These are phyloP conservation scores for Fusarium xylarioides DNA, from an alignment of 2,329 filamentous ascomycete genomes.

Conservation along the genomic window DNA sequence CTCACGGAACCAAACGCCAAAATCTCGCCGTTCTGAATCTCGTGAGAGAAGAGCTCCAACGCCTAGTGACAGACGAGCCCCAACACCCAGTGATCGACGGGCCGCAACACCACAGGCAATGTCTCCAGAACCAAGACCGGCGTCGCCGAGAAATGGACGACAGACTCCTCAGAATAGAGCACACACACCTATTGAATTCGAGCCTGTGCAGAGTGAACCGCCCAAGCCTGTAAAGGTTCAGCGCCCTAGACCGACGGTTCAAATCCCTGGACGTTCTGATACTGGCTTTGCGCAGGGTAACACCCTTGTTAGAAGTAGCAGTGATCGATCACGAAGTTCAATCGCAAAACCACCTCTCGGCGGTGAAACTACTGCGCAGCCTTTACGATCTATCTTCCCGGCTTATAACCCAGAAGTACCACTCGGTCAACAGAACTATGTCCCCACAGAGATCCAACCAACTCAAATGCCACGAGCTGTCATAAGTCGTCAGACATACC, in stretches of 20 bases:
- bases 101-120: slow-evolving; percentile 38
- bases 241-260: slow-evolving; percentile 52
- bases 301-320: slow-evolving; percentile 58
- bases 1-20: slow-evolving; percentile 53
- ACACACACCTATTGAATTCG: slow-evolving; percentile 48
- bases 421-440: slow-evolving; percentile 75
- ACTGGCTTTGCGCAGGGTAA: slow-evolving; percentile 52
- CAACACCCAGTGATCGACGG: slow-evolving; percentile 47
- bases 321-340: slow-evolving; percentile 62
- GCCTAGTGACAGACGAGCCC: slow-evolving; percentile 29
- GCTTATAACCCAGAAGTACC: slow-evolving; percentile 74
- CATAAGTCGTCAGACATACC: slow-evolving; percentile 72
- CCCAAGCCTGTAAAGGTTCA: slow-evolving; percentile 45
- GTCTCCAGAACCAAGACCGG: slow-evolving; percentile 38
- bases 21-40: slow-evolving; percentile 50
- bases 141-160: slow-evolving; percentile 39
- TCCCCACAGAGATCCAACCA: slow-evolving; percentile 71
- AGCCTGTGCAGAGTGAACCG: slow-evolving; percentile 40
- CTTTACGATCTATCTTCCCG: slow-evolving; percentile 78
- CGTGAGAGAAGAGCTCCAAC: slow-evolving; percentile 49
- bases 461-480: slow-evolving; percentile 69
- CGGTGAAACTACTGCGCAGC: slow-evolving; percentile 46
- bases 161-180: slow-evolving; percentile 47
- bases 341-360: slow-evolving; percentile 64
- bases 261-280: slow-evolving; percentile 57